Evolutionary conservation across 768 basidiomycete genomes (phyloP), one percentile per base, ranked within the genome.

Genomic region (Ramaria rubella): DNA sequence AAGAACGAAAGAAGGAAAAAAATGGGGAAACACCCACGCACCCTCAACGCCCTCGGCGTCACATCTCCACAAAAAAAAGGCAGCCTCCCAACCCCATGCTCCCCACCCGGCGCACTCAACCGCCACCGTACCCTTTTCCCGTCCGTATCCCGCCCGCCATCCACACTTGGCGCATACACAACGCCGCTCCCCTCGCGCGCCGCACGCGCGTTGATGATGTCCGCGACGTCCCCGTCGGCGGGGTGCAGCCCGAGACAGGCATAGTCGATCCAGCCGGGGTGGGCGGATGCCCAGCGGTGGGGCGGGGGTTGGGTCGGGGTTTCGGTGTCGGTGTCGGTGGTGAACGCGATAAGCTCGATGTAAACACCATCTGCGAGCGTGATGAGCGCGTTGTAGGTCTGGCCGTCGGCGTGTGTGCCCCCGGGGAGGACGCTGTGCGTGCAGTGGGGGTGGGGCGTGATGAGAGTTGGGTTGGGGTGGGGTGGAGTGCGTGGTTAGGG

Each of bases 21-120:
- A n/a, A n/a, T n/a, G n/a, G n/a, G n/a, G n/a, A n/a, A n/a, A n/a
- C n/a, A n/a, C n/a, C n/a, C n/a, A 69, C 79, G 17, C 61, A 85
- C 87, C 67, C 87, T 73, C 67, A 76, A 74, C 2, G 68, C 60
- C 49, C 86, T 70, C 2, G 83, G 79, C 3, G 85, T 87, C 2
- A 86, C 69, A 63, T 89, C 87, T 12, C 84, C 84, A 62, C 87
- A 89, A 67, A 84, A 89, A 64, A 89, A 89, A 6, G 87, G 86
- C 17, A 82, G 66, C 1, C 63, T 61, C 2, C 77, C 62, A 40
- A 34, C 45, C 56, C 19, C 62, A 53, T 42, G 49, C 36, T 17
- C 76, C 11, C 68, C 62, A 8, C 59, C 60, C 1, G 82, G 73
- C 3, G 71, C 67, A 2, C 72, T 77, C 36, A 86, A 77, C 38